Percentiles rank a stretch among this genome's conserved stretches.
These are phyloP conservation scores for Diutina sp. DNA, from an alignment of 1,139 yeast genomes.

Conservation along the genomic window DNA sequence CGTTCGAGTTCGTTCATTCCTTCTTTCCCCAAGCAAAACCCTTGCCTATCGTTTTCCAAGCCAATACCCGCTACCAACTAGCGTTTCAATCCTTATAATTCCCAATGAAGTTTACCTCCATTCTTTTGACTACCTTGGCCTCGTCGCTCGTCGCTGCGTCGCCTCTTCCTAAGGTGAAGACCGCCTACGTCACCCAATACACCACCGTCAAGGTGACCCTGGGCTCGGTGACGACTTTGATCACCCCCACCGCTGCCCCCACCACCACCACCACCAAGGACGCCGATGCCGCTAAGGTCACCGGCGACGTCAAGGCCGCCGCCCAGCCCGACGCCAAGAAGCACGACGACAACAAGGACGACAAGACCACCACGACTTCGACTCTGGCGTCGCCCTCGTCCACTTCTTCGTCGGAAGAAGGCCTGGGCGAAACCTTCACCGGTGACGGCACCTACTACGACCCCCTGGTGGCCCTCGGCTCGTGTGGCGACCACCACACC, in stretches of 20 bases:
- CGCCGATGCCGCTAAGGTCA: neutral
- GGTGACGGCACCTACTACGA: slow-evolving; percentile 64
- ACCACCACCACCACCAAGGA: neutral
- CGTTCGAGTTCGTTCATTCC: neutral
- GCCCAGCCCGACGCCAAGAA: neutral
- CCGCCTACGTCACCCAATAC: slow-evolving; percentile 8
- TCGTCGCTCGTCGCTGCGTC: neutral
- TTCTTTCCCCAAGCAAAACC: neutral
- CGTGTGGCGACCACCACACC: slow-evolving; percentile 39
- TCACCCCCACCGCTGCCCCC: slow-evolving; percentile 2
- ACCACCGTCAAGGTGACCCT: slow-evolving; percentile 8
- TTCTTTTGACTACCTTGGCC: neutral
- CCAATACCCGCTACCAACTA: neutral
- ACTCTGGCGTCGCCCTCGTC: slow-evolving; percentile 3
- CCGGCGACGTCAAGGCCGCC: neutral
- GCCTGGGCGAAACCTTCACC: slow-evolving; percentile 55
- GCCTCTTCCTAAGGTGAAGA: slow-evolving; percentile 13
- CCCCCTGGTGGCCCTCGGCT: slow-evolving; percentile 36
- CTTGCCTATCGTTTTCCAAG: neutral
- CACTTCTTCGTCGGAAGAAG: slow-evolving; percentile 8
- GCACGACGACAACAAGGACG: neutral
- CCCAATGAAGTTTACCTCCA: neutral
- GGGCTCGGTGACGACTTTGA: slow-evolving; percentile 5
- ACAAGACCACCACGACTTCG: neutral
- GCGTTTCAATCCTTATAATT: neutral